phyloP scores from a whole-genome alignment of 345 rosid species.

The Theobroma cacao region DNA sequence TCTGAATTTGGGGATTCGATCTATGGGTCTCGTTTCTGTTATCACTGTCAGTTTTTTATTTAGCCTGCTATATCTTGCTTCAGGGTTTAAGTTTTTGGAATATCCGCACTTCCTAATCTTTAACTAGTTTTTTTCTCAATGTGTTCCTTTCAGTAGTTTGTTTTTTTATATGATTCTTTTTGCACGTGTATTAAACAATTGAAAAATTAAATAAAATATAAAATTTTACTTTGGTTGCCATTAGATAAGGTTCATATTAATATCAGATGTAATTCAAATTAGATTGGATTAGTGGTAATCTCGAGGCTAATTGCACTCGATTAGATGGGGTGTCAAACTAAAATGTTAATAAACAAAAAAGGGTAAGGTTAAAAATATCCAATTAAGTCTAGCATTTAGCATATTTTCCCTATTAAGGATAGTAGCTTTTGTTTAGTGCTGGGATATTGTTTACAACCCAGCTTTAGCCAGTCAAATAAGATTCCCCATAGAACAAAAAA shows the following conservation, averaged over 20 bases:
- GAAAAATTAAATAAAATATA: not conserved
- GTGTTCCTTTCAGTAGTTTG: conserved; percentile 3
- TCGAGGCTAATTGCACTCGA: not conserved
- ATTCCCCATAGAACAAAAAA: conserved; percentile 13
- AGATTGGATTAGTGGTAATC: not conserved
- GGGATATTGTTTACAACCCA: not conserved
- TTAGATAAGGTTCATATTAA: conserved; percentile 4
- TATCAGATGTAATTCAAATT: not conserved
- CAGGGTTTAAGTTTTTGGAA: too few species aligned
- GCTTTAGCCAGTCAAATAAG: not conserved
- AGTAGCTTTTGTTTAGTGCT: not conserved
- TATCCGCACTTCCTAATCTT: too few species aligned
- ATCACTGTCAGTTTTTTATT: too few species aligned
- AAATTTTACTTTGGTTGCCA: not conserved
- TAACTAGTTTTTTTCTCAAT: not conserved
- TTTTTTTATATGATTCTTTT: conserved; percentile 4
- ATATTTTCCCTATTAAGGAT: not conserved
- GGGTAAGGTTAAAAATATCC: not conserved
- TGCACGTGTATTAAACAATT: not conserved
- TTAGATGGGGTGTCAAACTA: not conserved
- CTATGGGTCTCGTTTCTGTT: not conserved
- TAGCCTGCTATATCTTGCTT: too few species aligned
- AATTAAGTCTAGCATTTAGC: not conserved
- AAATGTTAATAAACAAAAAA: not conserved
- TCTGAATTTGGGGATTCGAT: not conserved